Evolutionary conservation across 495 filamentous ascomycete genomes (phyloP), one percentile per base, ranked within the genome.

Genomic region (Daldinia childiae): DNA sequence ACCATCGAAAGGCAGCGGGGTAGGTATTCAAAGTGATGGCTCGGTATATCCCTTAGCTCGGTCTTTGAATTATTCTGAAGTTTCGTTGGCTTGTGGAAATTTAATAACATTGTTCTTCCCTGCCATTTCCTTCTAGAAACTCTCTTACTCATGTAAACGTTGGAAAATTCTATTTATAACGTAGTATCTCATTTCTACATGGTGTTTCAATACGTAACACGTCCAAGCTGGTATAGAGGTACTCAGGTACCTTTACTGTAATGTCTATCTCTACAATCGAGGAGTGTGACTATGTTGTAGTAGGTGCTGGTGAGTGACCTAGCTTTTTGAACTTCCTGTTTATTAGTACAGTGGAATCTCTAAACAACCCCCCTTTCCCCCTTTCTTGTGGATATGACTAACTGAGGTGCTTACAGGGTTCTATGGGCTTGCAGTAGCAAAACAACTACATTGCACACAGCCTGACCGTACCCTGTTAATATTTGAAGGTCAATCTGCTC

Each of bases 291-390:
- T 58, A 48, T 39, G 66, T 50, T 12, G 30, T 68, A 30, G 30
- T 68, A 39, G 66, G 66, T 41, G 66, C 58, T 56, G 66, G 66
- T 68, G 32, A 45, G 66, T 58, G 8, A 11, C 1, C 7, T 45
- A 2, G n/a, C n/a, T 19, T 17, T 45, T 19, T 0, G 19, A 17
- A 2, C 39, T 11, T 24, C 17, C 7, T 14, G 2, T 51, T 51
- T 51, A 27, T 51, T 14, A 36, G 3, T 14, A 14, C 3, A 36
- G 14, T 4, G 34, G 12, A 36, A 0, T 14, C 34, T 36, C 34
- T 11, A 34, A 11, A 12, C 32, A 34, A 30, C 26, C 15, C 24
- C 9, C 21, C 5, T 36, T 14, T 14, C 11, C 3, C 11, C 0
- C 1, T 4, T 36, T 6, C 3, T 36, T 14, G 34, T 36, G 14